Percentiles rank a stretch among this genome's conserved stretches.
Conservation (phyloP, 2,329 filamentous ascomycete genomes). For the Epicoccum nigrum region DNA sequence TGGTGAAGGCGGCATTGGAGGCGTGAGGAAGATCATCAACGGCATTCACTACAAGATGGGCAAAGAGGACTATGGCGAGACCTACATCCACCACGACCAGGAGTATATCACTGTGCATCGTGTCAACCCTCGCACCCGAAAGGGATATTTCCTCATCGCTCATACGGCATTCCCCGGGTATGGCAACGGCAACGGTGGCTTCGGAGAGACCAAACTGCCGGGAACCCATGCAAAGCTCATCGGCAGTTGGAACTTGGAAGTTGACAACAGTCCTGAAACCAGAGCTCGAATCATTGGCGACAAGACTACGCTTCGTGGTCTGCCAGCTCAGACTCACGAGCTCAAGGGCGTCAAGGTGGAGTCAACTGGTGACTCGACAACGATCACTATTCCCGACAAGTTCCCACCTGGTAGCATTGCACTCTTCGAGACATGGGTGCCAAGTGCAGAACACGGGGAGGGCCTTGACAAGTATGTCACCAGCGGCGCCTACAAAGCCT, state of each 20-base stretch:
- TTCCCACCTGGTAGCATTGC: constrained; percentile 95
- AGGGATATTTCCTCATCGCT: constrained; percentile 93
- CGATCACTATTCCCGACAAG: constrained; percentile 78
- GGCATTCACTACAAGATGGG: constrained; percentile 96
- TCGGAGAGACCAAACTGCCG: constrained; percentile 78
- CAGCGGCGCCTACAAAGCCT: constrained; percentile 78
- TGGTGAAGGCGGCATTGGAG: constrained; percentile 83
- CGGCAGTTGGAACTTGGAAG: constrained; percentile 90
- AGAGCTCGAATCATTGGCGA: constrained; percentile 70
- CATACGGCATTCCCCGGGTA: constrained; percentile 95
- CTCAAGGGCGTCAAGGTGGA: constrained; percentile 77
- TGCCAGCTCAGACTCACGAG: constrained; percentile 82
- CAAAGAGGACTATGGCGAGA: constrained; percentile 91
- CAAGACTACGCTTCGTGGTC: constrained; percentile 73
- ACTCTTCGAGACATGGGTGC: constrained; percentile 95
- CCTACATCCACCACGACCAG: constrained; percentile 93
- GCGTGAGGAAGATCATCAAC: constrained; percentile 90
- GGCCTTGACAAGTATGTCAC: constrained; percentile 88
- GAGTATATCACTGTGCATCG: constrained; percentile 97
- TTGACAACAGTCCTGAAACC: constrained; percentile 76
- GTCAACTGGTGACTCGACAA: constrained; percentile 72
- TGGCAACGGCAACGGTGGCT: constrained; percentile 79
- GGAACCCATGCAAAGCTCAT: constrained; percentile 86
- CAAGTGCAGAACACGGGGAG: constrained; percentile 79
- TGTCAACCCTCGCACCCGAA: constrained; percentile 88